Evolutionary conservation across 2,329 filamentous ascomycete genomes (phyloP).

Genomic region (Claviceps sp.): DNA sequence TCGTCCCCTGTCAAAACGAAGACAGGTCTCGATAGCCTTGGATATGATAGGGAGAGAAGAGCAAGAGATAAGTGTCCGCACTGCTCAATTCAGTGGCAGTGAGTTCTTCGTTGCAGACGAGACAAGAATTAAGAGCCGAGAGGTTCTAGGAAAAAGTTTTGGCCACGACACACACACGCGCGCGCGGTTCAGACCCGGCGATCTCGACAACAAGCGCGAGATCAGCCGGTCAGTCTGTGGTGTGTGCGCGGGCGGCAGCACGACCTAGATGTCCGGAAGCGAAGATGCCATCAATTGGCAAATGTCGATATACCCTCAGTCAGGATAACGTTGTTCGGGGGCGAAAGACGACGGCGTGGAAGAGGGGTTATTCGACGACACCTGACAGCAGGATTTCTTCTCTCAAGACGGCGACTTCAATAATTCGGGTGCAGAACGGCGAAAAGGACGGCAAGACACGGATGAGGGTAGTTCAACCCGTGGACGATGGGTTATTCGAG

Average conservation of each 20-base stretch:
- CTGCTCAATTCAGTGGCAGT: too few species aligned
- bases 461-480: too few species aligned
- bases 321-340: neutral
- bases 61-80: neutral
- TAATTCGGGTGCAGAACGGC: neutral
- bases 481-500: neutral
- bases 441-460: neutral
- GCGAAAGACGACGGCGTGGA: neutral
- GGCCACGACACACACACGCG: slow-evolving; percentile 7
- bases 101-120: neutral
- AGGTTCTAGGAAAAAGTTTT: neutral
- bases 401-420: neutral
- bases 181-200: slow-evolving; percentile 7
- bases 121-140: neutral
- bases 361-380: slow-evolving; percentile 2
- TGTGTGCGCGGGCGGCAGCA: slow-evolving; percentile 9
- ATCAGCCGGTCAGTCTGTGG: slow-evolving; percentile 7
- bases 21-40: too few species aligned
- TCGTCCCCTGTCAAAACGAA: too few species aligned
- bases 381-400: slow-evolving; percentile 1
- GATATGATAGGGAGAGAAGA: neutral
- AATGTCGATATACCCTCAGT: neutral
- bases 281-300: slow-evolving; percentile 7
- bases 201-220: slow-evolving; percentile 6
- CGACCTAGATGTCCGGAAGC: slow-evolving; percentile 5